A percentile compares a stretch with the other conserved stretches of the same genome.
Conservation (phyloP, 306 rosid genomes). For the Fragaria vesca region DNA sequence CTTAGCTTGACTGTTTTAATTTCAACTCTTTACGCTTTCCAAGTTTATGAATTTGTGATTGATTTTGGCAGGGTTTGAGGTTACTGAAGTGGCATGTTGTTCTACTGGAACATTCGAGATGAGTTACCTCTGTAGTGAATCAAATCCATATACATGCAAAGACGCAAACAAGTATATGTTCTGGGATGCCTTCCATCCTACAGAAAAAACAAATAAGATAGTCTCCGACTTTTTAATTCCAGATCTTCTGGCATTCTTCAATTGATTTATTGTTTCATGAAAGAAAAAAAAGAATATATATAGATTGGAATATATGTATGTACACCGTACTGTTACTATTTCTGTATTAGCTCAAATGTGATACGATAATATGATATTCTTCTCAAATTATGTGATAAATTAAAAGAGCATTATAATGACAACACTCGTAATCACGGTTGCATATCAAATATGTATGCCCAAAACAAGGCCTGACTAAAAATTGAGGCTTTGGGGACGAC, state of each 20-base stretch:
- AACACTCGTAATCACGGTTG: too few relatives aligned
- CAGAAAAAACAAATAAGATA: constrained; percentile 48
- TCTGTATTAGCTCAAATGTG: too few relatives aligned
- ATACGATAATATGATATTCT: too few relatives aligned
- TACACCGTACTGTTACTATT: too few relatives aligned
- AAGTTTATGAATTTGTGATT: background rate
- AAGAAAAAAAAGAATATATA: background rate
- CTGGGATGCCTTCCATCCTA: constrained; percentile 61
- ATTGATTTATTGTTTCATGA: background rate
- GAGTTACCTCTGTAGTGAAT: constrained; percentile 77
- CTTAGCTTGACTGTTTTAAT: background rate
- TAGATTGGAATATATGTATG: too few relatives aligned
- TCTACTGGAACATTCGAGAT: constrained; percentile 84
- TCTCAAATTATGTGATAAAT: too few relatives aligned
- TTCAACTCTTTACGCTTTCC: background rate
- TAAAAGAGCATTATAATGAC: too few relatives aligned
- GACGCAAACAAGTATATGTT: constrained; percentile 73
- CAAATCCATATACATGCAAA: constrained; percentile 49
- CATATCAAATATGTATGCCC: background rate
- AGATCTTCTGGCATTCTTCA: constrained; percentile 17
- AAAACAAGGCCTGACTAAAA: background rate
- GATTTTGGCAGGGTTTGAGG: constrained; percentile 57
- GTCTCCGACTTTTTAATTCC: constrained; percentile 20
- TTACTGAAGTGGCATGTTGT: constrained; percentile 62
- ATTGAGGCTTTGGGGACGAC: background rate